phyloP scores from a whole-genome alignment of 495 filamentous ascomycete genomes.

The Halenospora varia region DNA sequence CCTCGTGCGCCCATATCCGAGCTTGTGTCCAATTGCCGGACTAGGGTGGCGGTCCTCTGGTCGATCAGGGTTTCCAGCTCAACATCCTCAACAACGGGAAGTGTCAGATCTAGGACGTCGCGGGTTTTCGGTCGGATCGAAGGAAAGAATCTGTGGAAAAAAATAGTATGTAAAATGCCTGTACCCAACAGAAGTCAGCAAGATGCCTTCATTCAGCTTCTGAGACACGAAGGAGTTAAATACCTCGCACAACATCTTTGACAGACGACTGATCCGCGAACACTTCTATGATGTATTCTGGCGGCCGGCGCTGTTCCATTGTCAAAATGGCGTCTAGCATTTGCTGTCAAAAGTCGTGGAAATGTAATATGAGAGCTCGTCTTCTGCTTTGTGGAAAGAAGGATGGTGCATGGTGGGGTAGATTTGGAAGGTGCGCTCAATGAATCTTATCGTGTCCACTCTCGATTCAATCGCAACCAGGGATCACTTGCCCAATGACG shows the following conservation, averaged over 20 bases:
- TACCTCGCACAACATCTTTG: slow-evolving; percentile 91
- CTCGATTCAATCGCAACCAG: background rate
- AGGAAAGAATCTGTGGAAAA: slow-evolving; percentile 97
- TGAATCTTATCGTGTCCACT: slow-evolving; percentile 1
- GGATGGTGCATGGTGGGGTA: slow-evolving; percentile 19
- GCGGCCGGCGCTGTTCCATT: slow-evolving; percentile 57
- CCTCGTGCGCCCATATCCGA: slow-evolving; percentile 39
- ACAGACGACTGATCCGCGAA: slow-evolving; percentile 78
- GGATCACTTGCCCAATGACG: background rate
- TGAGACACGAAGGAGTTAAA: slow-evolving; percentile 3
- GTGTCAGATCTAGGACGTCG: slow-evolving; percentile 87
- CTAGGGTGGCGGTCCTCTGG: slow-evolving; percentile 71
- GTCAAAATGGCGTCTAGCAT: slow-evolving; percentile 12
- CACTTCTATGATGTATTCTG: slow-evolving; percentile 80
- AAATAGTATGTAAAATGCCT: slow-evolving; percentile 96
- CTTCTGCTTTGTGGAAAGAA: background rate
- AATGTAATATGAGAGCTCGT: background rate
- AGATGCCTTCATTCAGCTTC: slow-evolving; percentile 5
- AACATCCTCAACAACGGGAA: slow-evolving; percentile 82
- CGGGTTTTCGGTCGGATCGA: slow-evolving; percentile 77
- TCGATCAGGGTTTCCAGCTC: slow-evolving; percentile 93
- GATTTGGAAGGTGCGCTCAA: background rate
- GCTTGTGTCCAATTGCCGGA: slow-evolving; percentile 56
- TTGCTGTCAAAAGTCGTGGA: background rate
- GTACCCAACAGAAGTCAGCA: slow-evolving; percentile 3